A percentile compares a stretch with the other conserved stretches of the same genome.
Conservation (phyloP, 2,329 filamentous ascomycete genomes). For the Penicillium verrucosum region DNA sequence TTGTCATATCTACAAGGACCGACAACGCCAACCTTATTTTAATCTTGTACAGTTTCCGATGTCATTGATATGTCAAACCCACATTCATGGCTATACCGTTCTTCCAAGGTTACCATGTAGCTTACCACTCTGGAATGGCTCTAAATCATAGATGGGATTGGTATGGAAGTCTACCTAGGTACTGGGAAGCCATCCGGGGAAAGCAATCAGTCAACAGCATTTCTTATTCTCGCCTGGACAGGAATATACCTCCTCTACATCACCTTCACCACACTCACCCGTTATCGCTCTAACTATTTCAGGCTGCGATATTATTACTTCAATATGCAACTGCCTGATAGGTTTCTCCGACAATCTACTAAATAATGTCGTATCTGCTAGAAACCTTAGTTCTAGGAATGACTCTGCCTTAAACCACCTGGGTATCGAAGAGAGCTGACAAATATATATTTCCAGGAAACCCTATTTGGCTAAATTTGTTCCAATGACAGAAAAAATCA, state of each 20-base stretch:
- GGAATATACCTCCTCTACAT: background rate
- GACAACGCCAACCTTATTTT: background rate
- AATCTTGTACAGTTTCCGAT: background rate
- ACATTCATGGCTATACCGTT: background rate
- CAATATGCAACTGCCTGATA: background rate
- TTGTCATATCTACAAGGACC: background rate
- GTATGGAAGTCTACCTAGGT: too few relatives aligned
- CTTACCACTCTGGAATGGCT: background rate
- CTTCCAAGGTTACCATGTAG: too few relatives aligned
- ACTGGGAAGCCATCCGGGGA: background rate
- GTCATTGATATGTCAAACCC: background rate
- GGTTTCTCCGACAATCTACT: too few relatives aligned
- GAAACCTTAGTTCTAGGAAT: background rate
- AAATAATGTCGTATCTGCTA: background rate
- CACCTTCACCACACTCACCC: background rate
- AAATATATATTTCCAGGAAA: background rate
- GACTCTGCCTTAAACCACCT: background rate
- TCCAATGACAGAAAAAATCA: background rate
- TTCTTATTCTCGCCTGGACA: background rate
- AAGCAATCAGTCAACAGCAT: constrained; percentile 3
- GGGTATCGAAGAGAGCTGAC: background rate
- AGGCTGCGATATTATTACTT: background rate
- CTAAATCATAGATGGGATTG: background rate
- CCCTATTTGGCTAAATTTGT: background rate
- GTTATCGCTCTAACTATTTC: background rate